phyloP scores from a whole-genome alignment of 768 basidiomycete species.

The Boletus vermiculosoides region DNA sequence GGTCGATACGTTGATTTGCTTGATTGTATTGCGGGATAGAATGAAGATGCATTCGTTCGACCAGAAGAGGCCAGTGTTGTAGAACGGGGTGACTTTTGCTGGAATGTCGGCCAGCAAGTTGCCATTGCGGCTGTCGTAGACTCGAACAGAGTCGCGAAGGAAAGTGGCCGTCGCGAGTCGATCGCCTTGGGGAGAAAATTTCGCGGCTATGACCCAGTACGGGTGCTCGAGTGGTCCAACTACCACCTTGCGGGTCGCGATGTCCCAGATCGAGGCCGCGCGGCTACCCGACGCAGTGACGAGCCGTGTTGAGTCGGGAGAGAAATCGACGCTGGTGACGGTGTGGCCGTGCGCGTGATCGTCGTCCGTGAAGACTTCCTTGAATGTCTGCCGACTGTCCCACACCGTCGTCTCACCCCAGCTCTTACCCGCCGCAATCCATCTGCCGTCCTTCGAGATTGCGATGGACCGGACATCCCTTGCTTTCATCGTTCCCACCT shows the following conservation, averaged over 20 bases:
- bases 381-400: not conserved
- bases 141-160: constrained; percentile 1
- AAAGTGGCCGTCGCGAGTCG: constrained; percentile 11
- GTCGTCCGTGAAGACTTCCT: constrained; percentile 1
- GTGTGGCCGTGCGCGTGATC: not conserved
- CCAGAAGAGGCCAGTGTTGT: constrained; percentile 18
- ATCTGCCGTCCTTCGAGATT: constrained; percentile 4
- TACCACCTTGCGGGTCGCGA: not conserved
- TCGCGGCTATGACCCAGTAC: constrained; percentile 13
- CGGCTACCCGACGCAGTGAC: constrained; percentile 6
- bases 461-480: constrained; percentile 9
- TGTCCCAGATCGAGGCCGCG: constrained; percentile 5
- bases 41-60: not conserved
- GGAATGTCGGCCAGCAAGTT: not conserved
- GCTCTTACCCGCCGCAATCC: constrained; percentile 11
- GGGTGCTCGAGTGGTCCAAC: not conserved
- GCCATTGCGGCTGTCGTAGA: constrained; percentile 9
- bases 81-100: constrained; percentile 9
- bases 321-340: constrained; percentile 14
- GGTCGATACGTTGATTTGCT: not conserved
- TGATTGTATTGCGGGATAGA: constrained; percentile 1
- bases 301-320: constrained; percentile 6
- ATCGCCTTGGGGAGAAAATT: constrained; percentile 12
- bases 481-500: not conserved
- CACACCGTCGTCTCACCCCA: constrained; percentile 13